These are phyloP conservation scores for Cucumis melo DNA, from an alignment of 306 rosid genomes.

Conservation along the genomic window DNA sequence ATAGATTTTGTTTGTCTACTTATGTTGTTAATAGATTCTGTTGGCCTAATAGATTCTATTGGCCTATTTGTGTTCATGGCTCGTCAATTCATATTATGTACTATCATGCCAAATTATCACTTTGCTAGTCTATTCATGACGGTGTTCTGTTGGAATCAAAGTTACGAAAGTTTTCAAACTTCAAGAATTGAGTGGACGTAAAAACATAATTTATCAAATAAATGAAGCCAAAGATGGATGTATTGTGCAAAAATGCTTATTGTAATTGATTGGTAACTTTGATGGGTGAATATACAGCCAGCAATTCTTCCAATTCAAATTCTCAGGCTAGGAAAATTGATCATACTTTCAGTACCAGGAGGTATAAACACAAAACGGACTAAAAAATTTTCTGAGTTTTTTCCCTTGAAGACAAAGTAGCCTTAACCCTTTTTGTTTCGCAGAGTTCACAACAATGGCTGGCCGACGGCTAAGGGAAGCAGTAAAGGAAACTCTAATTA, in stretches of 20 bases:
- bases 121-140: neutral
- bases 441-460: conserved; percentile 86
- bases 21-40: no score
- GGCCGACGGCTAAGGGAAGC: conserved; percentile 69
- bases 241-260: neutral
- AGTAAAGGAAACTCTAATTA: conserved; percentile 46
- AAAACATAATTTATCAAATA: neutral
- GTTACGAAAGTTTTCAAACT: neutral
- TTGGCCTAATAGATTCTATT: no score
- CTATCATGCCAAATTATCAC: neutral
- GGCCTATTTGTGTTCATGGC: neutral
- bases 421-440: conserved; percentile 9
- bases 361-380: conserved; percentile 18
- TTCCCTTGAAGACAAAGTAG: no score
- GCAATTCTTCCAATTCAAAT: conserved; percentile 80
- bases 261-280: neutral
- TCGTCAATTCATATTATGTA: no score
- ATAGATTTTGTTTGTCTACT: no score
- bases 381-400: neutral
- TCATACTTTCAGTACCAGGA: conserved; percentile 87
- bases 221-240: neutral
- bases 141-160: neutral
- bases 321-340: conserved; percentile 61
- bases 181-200: neutral
- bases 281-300: conserved; percentile 42